Evolutionary conservation across 2,329 filamentous ascomycete genomes (phyloP).

Genomic region (Paecilomyces niveus): DNA sequence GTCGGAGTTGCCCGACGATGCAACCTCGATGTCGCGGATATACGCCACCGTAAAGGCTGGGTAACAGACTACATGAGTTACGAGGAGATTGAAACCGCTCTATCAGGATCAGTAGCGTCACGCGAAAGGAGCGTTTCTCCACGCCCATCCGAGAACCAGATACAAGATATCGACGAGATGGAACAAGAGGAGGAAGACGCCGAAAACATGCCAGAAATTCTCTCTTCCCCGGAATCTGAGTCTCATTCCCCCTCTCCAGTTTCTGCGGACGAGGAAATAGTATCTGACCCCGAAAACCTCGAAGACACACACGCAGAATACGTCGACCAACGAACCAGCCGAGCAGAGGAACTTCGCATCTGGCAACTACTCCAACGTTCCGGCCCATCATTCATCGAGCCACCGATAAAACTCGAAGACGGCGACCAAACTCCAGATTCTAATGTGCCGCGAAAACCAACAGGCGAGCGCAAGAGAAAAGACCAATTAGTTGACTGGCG

Average conservation of each 20-base stretch:
- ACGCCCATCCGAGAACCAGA: neutral
- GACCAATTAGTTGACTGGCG: slow-evolving; percentile 43
- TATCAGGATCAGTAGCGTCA: slow-evolving; percentile 16
- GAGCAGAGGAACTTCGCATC: slow-evolving; percentile 39
- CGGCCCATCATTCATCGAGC: slow-evolving; percentile 8
- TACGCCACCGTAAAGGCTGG: slow-evolving; percentile 23
- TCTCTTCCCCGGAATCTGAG: slow-evolving; percentile 1
- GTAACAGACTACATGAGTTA: slow-evolving; percentile 25
- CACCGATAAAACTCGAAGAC: slow-evolving; percentile 16
- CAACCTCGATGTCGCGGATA: slow-evolving; percentile 43
- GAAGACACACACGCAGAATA: slow-evolving; percentile 41
- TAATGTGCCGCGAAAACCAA: slow-evolving; percentile 12
- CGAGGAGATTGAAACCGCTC: slow-evolving; percentile 36
- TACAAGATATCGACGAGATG: neutral
- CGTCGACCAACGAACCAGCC: slow-evolving; percentile 40
- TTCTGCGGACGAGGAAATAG: slow-evolving; percentile 9
- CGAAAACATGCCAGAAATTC: slow-evolving; percentile 1
- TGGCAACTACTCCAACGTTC: slow-evolving; percentile 34
- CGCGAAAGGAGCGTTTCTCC: slow-evolving; percentile 5
- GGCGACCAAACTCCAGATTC: slow-evolving; percentile 5
- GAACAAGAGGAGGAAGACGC: slow-evolving; percentile 6
- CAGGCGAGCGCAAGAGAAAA: slow-evolving; percentile 23
- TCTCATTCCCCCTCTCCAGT: neutral
- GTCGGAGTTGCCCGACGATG: slow-evolving; percentile 45
- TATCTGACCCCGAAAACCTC: slow-evolving; percentile 29